These are phyloP conservation scores for Penicillium simplicissimum DNA, from an alignment of 495 filamentous ascomycete genomes.

Conservation along the genomic window DNA sequence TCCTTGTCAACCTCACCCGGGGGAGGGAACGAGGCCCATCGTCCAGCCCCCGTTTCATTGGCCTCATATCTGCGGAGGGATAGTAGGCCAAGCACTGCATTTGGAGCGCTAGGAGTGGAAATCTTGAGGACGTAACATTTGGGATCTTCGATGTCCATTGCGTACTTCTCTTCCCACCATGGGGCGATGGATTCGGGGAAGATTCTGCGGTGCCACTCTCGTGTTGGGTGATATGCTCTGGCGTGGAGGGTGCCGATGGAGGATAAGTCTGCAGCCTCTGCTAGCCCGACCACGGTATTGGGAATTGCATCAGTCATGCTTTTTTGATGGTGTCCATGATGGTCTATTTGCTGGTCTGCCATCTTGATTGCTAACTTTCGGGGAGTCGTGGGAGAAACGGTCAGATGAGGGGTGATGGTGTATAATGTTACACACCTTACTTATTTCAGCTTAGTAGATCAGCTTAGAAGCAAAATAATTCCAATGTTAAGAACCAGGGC, in stretches of 20 bases:
- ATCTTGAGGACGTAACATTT: not conserved
- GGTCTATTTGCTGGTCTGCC: too few relatives aligned
- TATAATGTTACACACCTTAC: too few relatives aligned
- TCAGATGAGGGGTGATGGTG: too few relatives aligned
- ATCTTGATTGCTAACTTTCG: too few relatives aligned
- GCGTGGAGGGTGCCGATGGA: not conserved
- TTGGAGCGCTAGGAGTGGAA: not conserved
- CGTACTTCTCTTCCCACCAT: not conserved
- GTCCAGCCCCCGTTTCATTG: not conserved
- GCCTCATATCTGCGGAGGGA: not conserved
- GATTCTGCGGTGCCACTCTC: constrained; percentile 1
- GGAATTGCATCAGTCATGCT: not conserved
- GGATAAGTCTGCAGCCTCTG: not conserved
- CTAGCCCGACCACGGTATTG: not conserved
- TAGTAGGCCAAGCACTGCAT: not conserved
- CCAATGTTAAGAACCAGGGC: too few relatives aligned
- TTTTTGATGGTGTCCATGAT: not conserved
- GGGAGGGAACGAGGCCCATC: not conserved
- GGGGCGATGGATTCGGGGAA: not conserved
- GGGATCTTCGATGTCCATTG: not conserved
- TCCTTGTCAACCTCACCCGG: not conserved
- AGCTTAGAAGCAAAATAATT: too few relatives aligned
- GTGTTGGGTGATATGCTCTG: not conserved
- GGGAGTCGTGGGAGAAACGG: too few relatives aligned
- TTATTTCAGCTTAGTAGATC: too few relatives aligned